A percentile compares a stretch with the other conserved stretches of the same genome.
Conservation (phyloP, 148 eudicot species). For the Dysphania ambrosioides region DNA sequence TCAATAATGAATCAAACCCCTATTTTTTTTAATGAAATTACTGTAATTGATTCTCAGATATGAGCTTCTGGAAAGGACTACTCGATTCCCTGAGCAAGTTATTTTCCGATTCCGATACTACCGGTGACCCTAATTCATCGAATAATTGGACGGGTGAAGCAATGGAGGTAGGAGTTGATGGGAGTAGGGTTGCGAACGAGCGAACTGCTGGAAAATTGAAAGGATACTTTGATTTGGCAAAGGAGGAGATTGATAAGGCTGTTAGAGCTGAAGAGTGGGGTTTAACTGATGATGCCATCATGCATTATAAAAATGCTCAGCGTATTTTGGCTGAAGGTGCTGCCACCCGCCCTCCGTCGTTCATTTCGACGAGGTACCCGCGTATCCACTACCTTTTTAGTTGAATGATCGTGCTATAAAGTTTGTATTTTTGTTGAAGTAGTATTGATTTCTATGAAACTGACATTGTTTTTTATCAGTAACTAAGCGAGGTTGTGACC, state of each 20-base stretch:
- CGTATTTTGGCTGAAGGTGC: slow-evolving; percentile 67
- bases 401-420: slow-evolving; percentile 8
- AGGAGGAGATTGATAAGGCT: slow-evolving; percentile 77
- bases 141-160: slow-evolving; percentile 7
- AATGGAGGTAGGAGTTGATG: slow-evolving; percentile 50
- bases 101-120: slow-evolving; percentile 41
- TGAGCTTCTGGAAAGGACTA: slow-evolving; percentile 67
- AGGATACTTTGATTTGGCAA: slow-evolving; percentile 87
- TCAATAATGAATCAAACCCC: neutral
- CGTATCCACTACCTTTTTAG: neutral
- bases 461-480: too few relatives aligned
- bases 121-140: slow-evolving; percentile 47
- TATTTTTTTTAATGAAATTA: neutral
- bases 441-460: neutral
- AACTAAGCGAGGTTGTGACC: neutral
- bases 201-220: slow-evolving; percentile 81
- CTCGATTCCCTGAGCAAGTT: slow-evolving; percentile 51
- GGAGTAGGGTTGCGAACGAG: slow-evolving; percentile 55
- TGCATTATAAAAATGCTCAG: slow-evolving; percentile 62
- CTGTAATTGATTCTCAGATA: slow-evolving; percentile 30
- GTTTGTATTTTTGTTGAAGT: neutral
- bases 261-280: slow-evolving; percentile 97
- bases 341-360: slow-evolving; percentile 69
- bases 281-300: slow-evolving; percentile 67
- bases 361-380: slow-evolving; percentile 57